These are phyloP conservation scores for Ceratobasidium sp. DNA, from an alignment of 1,284 basidiomycete genomes.

Conservation along the genomic window DNA sequence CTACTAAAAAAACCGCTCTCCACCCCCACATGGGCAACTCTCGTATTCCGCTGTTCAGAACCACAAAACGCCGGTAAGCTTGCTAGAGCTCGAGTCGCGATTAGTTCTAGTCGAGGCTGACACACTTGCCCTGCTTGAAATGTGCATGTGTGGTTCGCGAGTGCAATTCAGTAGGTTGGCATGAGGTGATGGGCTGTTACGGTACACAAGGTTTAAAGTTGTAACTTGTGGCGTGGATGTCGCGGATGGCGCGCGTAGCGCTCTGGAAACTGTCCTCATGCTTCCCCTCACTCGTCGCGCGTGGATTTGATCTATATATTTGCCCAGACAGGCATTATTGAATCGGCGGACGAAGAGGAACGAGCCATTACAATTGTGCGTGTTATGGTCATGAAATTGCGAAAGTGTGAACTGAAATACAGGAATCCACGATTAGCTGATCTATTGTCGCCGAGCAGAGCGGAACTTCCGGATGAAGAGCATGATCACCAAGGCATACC, in stretches of 20 bases:
- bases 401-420: conserved; percentile 7
- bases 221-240: too few relatives aligned
- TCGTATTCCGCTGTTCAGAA: conserved; percentile 3
- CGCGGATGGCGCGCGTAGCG: conserved; percentile 5
- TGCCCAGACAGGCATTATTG: background rate
- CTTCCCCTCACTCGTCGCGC: too few relatives aligned
- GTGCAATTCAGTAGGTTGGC: background rate
- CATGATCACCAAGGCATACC: conserved; percentile 76
- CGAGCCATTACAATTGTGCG: background rate
- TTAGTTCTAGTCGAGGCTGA: conserved; percentile 8
- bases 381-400: background rate
- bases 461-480: conserved; percentile 54
- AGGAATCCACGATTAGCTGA: background rate
- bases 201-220: background rate
- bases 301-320: too few relatives aligned
- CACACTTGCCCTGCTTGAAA: background rate
- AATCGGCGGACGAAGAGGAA: background rate
- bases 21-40: background rate
- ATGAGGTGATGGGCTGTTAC: background rate
- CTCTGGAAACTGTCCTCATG: too few relatives aligned
- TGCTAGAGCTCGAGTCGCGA: background rate
- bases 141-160: too few relatives aligned
- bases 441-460: conserved; percentile 7
- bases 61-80: conserved; percentile 1
- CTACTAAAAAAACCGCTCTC: background rate